Conservation (phyloP, 208 protist species). For the Crithidia expoeki region DNA sequence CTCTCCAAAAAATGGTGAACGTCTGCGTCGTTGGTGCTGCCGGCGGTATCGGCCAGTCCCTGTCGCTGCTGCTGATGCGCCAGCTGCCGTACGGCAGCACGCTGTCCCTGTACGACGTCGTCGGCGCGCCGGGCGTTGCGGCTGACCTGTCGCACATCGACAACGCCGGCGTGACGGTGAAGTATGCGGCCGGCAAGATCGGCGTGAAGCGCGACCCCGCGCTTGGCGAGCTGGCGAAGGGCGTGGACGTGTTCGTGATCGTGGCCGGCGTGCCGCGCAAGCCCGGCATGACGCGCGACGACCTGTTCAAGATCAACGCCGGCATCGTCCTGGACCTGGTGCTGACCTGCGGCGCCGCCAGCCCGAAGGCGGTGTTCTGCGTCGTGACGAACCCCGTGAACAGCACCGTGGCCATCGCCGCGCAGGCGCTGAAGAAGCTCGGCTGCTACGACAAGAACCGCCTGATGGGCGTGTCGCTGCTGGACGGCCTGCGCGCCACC, state of each 20-base stretch:
- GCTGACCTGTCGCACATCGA: no score
- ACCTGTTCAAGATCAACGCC: no score
- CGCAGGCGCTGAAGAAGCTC: conserved; percentile 90
- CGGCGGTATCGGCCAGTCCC: conserved; percentile 89
- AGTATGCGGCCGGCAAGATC: no score
- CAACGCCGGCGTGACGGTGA: no score
- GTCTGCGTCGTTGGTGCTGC: conserved; percentile 89
- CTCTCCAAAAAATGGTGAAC: no score
- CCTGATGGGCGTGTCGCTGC: conserved; percentile 92
- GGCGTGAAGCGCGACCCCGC: no score
- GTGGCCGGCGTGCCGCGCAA: no score
- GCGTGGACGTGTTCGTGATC: no score
- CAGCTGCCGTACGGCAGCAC: conserved; percentile 68
- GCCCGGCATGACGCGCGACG: no score
- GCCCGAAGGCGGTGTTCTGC: conserved; percentile 91
- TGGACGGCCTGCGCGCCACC: conserved; percentile 93
- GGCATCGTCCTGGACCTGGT: conserved; percentile 92
- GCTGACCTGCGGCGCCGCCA: conserved; percentile 74
- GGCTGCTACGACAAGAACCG: conserved; percentile 89
- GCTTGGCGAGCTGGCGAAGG: no score
- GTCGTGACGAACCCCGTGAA: conserved; percentile 98
- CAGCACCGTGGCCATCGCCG: conserved; percentile 95
- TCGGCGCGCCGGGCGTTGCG: no score
- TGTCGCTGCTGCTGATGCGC: conserved; percentile 86
- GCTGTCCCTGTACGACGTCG: no score